Conservation (phyloP, 73 alveolate species). For the Paramecium bursaria region DNA sequence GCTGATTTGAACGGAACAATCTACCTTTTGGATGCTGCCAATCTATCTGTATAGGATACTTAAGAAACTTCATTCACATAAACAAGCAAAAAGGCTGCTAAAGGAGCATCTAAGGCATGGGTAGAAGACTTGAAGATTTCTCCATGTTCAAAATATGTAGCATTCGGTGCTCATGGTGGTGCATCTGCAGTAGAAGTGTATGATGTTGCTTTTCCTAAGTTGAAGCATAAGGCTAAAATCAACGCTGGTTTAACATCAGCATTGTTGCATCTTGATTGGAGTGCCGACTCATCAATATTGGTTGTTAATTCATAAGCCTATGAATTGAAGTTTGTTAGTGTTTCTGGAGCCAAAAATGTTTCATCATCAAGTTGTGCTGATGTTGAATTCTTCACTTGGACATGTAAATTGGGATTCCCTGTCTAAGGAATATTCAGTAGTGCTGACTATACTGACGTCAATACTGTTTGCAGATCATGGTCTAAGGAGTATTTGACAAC, state of each 20-base stretch:
- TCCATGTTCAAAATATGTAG: constrained; percentile 87
- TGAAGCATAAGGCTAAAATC: constrained; percentile 74
- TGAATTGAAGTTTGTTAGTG: constrained; percentile 93
- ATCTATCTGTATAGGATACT: constrained; percentile 77
- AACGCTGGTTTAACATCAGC: constrained; percentile 95
- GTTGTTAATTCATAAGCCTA: constrained; percentile 96
- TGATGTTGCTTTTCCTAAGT: constrained; percentile 77
- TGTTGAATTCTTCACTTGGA: constrained; percentile 94
- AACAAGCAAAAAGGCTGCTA: no score
- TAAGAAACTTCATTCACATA: constrained; percentile 80
- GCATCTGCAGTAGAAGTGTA: constrained; percentile 90
- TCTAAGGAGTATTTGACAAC: constrained; percentile 87
- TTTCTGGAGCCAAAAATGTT: constrained; percentile 82
- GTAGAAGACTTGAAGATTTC: constrained; percentile 95
- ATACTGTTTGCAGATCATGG: constrained; percentile 88
- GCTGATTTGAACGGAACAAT: constrained; percentile 91
- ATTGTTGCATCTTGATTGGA: constrained; percentile 97
- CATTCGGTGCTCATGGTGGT: constrained; percentile 98
- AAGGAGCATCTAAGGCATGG: constrained; percentile 84
- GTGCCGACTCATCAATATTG: constrained; percentile 83
- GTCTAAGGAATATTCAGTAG: constrained; percentile 97
- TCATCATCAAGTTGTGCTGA: constrained; percentile 86
- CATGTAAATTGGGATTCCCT: constrained; percentile 97
- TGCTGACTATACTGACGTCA: constrained; percentile 93
- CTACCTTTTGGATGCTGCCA: constrained; percentile 82